These are phyloP conservation scores for Xylaria sp. DNA, from an alignment of 2,329 filamentous ascomycete species.

Conservation along the genomic window DNA sequence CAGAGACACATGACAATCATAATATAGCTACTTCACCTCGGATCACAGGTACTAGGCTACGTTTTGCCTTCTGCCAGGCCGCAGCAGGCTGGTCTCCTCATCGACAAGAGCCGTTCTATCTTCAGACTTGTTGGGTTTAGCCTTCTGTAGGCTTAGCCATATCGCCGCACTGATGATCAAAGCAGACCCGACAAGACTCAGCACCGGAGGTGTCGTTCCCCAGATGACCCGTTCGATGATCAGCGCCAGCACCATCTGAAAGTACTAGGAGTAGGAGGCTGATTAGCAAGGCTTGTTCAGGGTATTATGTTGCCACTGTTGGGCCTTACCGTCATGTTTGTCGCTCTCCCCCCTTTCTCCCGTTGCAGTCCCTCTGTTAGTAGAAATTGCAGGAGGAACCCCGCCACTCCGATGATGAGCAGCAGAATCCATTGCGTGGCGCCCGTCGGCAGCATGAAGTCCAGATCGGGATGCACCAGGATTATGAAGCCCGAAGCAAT, in stretches of 20 bases:
- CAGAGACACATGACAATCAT: neutral
- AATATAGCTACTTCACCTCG: neutral
- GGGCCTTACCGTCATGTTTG: slow-evolving; percentile 51
- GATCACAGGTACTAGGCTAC: slow-evolving; percentile 18
- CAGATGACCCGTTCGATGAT: slow-evolving; percentile 57
- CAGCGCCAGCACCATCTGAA: slow-evolving; percentile 51
- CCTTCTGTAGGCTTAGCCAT: slow-evolving; percentile 58
- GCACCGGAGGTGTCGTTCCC: slow-evolving; percentile 55
- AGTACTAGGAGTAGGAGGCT: slow-evolving; percentile 42
- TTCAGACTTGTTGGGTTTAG: slow-evolving; percentile 43
- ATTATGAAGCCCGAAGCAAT: slow-evolving; percentile 72
- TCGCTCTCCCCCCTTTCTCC: slow-evolving; percentile 64
- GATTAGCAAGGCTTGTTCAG: neutral
- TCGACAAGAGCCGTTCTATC: slow-evolving; percentile 44
- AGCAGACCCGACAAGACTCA: slow-evolving; percentile 54
- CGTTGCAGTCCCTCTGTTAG: slow-evolving; percentile 78
- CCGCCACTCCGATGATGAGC: slow-evolving; percentile 72
- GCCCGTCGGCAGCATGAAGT: slow-evolving; percentile 52
- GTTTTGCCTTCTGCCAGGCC: slow-evolving; percentile 20
- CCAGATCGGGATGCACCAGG: slow-evolving; percentile 56
- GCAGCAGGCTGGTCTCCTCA: slow-evolving; percentile 53
- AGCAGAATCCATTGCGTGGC: slow-evolving; percentile 67
- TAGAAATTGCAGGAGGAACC: slow-evolving; percentile 82
- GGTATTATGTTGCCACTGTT: neutral
- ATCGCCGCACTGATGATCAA: slow-evolving; percentile 57